Base-by-base conservation (phyloP, 306 rosid genomes). In the Lupinus albus region DNA sequence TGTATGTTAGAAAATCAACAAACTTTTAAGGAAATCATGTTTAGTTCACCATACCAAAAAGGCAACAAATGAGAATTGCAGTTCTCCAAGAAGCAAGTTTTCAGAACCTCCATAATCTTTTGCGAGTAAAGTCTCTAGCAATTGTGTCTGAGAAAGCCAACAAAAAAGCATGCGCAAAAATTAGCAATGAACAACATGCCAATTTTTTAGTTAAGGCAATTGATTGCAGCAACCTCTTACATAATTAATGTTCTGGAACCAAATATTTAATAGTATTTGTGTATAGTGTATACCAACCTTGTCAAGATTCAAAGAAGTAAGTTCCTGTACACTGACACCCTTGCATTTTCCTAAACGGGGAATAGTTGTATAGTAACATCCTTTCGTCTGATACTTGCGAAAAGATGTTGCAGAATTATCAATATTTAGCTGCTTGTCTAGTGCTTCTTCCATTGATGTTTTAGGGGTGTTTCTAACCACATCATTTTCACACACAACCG, bases 241-340 rank as follows among this genome's bases (percentile, higher is more conserved):
- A 13, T 13, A 30, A 20, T 7, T 20, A 10, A 38, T 35, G 61
- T 61, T 62, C 36, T 1, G 6, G 18, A 20, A 72, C 35, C 56
- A 70, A 67, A 14, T 61, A 36, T 50, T 49, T 59, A 30, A 18
- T 57, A 17, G 46, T 30, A 51, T 41, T 33, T 25, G 3, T 25
- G 30, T 25, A 25, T 25, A 25, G 8, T 32, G 49, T 5, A 46
- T 41, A 70, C 75, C 51, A 51, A 87, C 96, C 89, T 89, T 92
- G 80, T 92, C 98, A 80, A 87, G 89, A 81, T 92, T 92, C 79
- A 92, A 75, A 77, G 87, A 78, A 73, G 98, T 87, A 50, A 92
- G 96, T 52, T 92, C 89, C 62, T 84, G 91, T 68, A 87, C 93
- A 18, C 82, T 82, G 35, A 89, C 62, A 44, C 98, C 96, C 76